A percentile compares a stretch with the other conserved stretches of the same genome.
phyloP scores from a whole-genome alignment of 768 basidiomycete genomes.

The Kockovaella imperatae region DNA sequence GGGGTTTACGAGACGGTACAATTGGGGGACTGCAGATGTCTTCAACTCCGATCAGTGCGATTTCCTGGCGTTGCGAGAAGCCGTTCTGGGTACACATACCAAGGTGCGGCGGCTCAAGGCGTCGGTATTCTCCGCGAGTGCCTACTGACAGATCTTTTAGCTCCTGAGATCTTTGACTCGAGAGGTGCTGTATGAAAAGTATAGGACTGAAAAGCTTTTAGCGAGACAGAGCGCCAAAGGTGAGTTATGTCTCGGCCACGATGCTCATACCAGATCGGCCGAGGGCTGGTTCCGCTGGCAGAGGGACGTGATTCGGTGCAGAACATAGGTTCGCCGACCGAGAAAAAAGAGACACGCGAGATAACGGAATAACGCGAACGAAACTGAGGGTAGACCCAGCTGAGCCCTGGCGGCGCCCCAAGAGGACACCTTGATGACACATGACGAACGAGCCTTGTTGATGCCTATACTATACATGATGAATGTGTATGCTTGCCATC shows the following conservation, averaged over 20 bases:
- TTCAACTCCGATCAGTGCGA: conserved; percentile 80
- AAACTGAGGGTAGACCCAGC: no score
- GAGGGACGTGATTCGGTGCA: no score
- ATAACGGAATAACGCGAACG: no score
- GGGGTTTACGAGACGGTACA: conserved; percentile 57
- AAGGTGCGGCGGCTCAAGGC: conserved; percentile 52
- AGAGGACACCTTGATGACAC: no score
- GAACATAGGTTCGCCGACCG: no score
- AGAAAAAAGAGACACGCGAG: no score
- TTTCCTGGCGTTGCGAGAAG: conserved; percentile 73
- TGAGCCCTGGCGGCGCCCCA: no score
- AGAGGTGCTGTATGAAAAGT: conserved; percentile 57
- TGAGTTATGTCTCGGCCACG: background rate
- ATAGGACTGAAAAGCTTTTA: conserved; percentile 30
- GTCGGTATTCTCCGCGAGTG: background rate
- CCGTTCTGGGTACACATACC: conserved; percentile 74
- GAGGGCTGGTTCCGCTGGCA: no score
- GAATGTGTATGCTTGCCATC: background rate
- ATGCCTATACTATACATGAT: background rate
- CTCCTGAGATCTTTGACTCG: conserved; percentile 73
- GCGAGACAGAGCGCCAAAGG: conserved; percentile 5
- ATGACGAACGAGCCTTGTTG: no score
- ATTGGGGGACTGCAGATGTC: conserved; percentile 85
- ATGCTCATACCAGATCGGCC: no score
- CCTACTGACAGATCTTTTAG: conserved; percentile 46